Evolutionary conservation across 139 green algal species (phyloP).

Genomic region (Spirogloea muscicola): DNA sequence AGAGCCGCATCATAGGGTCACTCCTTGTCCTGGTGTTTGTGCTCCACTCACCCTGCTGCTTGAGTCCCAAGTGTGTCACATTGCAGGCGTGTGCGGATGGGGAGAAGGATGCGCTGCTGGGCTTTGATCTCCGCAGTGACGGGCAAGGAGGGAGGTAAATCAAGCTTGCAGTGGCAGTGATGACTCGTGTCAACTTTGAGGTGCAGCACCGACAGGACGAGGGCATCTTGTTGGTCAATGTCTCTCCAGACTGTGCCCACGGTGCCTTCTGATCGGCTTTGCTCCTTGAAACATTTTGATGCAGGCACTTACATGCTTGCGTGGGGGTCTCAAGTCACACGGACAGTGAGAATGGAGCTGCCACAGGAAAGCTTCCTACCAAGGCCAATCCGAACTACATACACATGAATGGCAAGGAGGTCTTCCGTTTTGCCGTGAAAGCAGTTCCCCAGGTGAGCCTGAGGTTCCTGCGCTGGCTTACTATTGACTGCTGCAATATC

Average conservation of each 20-base stretch:
- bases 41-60: too few species aligned
- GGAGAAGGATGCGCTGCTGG: conserved; percentile 66
- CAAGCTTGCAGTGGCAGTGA: neutral
- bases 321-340: neutral
- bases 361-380: neutral
- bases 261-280: conserved; percentile 1
- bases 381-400: conserved; percentile 18
- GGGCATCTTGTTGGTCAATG: neutral
- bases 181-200: neutral
- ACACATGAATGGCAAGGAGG: conserved; percentile 90
- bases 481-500: neutral
- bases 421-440: conserved; percentile 97
- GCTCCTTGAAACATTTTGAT: neutral
- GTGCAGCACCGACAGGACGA: neutral
- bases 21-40: too few species aligned
- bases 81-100: conserved; percentile 50
- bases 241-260: neutral
- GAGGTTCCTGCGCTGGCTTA: neutral
- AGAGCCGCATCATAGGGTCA: too few species aligned
- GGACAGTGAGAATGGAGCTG: neutral
- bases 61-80: too few species aligned
- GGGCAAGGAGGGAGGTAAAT: conserved; percentile 70
- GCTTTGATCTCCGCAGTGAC: conserved; percentile 80
- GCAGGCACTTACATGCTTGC: conserved; percentile 32
- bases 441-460: conserved; percentile 67